phyloP scores from a whole-genome alignment of 2,329 filamentous ascomycete species.

The Beauveria australis region DNA sequence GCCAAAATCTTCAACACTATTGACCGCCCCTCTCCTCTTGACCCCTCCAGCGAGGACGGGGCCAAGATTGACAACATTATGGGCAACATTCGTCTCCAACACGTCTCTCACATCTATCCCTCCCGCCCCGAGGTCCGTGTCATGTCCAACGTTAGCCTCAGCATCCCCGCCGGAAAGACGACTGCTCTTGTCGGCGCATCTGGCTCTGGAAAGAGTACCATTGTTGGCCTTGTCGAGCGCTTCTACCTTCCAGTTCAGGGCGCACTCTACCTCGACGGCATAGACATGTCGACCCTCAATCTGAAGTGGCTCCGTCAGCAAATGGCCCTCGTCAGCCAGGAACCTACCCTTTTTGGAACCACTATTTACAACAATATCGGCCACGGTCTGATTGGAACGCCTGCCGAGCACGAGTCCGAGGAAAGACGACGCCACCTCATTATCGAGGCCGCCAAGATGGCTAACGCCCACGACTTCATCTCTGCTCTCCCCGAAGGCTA shows the following conservation, averaged over 20 bases:
- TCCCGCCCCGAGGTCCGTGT: slow-evolving; percentile 84
- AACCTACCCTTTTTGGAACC: slow-evolving; percentile 82
- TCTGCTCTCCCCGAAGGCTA: slow-evolving; percentile 75
- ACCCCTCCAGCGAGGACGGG: slow-evolving; percentile 64
- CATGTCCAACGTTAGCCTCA: slow-evolving; percentile 73
- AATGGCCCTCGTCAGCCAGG: slow-evolving; percentile 86
- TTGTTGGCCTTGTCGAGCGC: slow-evolving; percentile 84
- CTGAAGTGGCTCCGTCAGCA: slow-evolving; percentile 87
- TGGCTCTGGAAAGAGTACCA: slow-evolving; percentile 89
- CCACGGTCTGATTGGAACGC: slow-evolving; percentile 83
- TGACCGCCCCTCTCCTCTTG: slow-evolving; percentile 75
- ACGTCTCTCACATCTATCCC: slow-evolving; percentile 89
- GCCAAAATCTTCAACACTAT: slow-evolving; percentile 92
- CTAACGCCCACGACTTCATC: slow-evolving; percentile 93
- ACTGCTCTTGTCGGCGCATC: slow-evolving; percentile 92
- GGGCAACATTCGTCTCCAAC: slow-evolving; percentile 71
- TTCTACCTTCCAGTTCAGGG: slow-evolving; percentile 89
- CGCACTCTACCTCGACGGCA: slow-evolving; percentile 70
- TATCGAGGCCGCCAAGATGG: slow-evolving; percentile 74
- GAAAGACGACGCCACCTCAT: slow-evolving; percentile 65
- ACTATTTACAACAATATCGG: slow-evolving; percentile 85
- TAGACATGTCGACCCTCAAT: slow-evolving; percentile 73
- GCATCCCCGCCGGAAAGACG: slow-evolving; percentile 80
- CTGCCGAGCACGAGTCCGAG: slow-evolving; percentile 56
- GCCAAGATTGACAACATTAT: slow-evolving; percentile 62